Base-by-base conservation (phyloP, 2,329 filamentous ascomycete genomes). In the Pyricularia sp. region DNA sequence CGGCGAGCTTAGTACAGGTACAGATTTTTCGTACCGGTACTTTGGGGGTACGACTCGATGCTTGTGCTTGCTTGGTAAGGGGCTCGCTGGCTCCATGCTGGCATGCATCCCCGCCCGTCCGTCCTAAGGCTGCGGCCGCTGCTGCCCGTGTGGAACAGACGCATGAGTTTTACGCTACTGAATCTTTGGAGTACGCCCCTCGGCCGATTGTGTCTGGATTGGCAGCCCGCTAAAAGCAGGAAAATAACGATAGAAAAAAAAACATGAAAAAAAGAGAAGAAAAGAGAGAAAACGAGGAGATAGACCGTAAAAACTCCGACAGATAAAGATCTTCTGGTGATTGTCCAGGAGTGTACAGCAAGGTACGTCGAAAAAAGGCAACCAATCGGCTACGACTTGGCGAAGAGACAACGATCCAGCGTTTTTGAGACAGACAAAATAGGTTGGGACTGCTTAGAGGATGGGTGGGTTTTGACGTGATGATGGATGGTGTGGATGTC, bases 111-210 rank as follows among this genome's bases (percentile, higher is more conserved):
- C 42, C 42, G 42, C 42, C 33, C 42, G 42, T 50, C 42, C 58
- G n/a, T 61, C 58, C 58, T n/a, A 61, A 61, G 58, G 58, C 58
- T 61, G 58, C 58, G n/a, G 58, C 58, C 58, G 58, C 58, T 26
- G 58, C 58, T 61, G 55, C 55, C 55, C 23, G 55, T 58, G 55
- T 61, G 58, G n/a, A 61, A 61, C 58, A 61, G 58, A 61, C 23
- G 58, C 58, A 61, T 61, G 58, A 61, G 58, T 61, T 61, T 61
- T 61, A 61, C 58, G 58, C 58, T 61, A 61, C 58, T 26, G 25
- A 50, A n/a, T 50, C 42, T 50, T 50, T 50, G 20, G 42, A 50
- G 42, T 20, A 20, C 42, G 42, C 42, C 42, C 42, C 42, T 50
- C 42, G 42, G 42, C 42, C 42, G 42, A 50, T 50, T 50, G 42